These are phyloP conservation scores for Acer campestre DNA, from an alignment of 345 rosid species.

Conservation along the genomic window DNA sequence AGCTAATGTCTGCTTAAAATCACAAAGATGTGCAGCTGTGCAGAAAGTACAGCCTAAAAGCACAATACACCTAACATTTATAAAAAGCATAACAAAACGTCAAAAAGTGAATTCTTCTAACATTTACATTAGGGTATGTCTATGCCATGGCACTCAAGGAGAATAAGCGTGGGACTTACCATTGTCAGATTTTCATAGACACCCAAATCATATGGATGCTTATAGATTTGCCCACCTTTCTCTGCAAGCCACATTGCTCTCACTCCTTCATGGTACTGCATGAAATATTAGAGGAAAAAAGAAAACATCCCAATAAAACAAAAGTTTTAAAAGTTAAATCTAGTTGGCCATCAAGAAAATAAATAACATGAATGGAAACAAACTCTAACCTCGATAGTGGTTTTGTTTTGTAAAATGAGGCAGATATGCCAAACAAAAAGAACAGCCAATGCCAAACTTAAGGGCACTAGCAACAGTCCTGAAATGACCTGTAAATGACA, in stretches of 20 bases:
- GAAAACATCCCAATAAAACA: background rate
- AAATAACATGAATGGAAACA: slow-evolving; percentile 7
- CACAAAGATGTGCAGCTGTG: background rate
- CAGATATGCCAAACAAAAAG: slow-evolving; percentile 90
- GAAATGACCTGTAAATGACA: slow-evolving; percentile 63
- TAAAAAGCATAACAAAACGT: background rate
- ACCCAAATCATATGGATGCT: slow-evolving; percentile 87
- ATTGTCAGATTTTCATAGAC: slow-evolving; percentile 65
- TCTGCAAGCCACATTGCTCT: slow-evolving; percentile 95
- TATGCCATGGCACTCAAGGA: slow-evolving; percentile 3
- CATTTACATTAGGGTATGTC: background rate
- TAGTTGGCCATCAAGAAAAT: background rate
- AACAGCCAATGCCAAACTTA: slow-evolving; percentile 62
- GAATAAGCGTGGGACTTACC: slow-evolving; percentile 37
- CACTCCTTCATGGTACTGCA: slow-evolving; percentile 91
- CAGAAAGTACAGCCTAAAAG: background rate
- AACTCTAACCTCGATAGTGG: slow-evolving; percentile 75
- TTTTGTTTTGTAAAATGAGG: slow-evolving; percentile 83
- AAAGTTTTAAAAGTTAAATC: background rate
- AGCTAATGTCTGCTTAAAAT: background rate
- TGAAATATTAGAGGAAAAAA: slow-evolving; percentile 20
- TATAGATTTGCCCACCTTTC: slow-evolving; percentile 79
- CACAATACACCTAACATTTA: background rate
- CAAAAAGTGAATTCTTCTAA: background rate
- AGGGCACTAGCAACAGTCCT: slow-evolving; percentile 64